Evolutionary conservation across 352 stramenopile species (phyloP).

Genomic region (Pythium pyrilobum): DNA sequence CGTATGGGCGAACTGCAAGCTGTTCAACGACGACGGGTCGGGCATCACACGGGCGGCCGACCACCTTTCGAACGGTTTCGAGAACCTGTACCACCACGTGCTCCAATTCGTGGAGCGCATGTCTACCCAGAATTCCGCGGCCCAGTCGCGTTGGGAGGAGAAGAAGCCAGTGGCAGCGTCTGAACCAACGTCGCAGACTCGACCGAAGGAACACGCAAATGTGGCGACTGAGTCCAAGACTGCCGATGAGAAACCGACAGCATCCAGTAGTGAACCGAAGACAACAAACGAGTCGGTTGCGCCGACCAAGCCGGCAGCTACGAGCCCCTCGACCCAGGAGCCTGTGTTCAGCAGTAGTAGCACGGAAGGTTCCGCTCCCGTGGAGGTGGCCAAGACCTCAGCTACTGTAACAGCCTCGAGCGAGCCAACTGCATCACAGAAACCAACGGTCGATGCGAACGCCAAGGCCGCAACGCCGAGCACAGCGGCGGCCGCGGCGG

Average conservation of each 20-base stretch:
- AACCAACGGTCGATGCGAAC: no score
- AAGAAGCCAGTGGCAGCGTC: not conserved
- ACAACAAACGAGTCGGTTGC: not conserved
- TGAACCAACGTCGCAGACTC: no score
- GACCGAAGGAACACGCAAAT: no score
- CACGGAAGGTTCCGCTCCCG: no score
- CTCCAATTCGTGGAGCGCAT: conserved; percentile 21
- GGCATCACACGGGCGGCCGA: conserved; percentile 71
- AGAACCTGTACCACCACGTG: conserved; percentile 48
- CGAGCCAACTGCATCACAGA: no score
- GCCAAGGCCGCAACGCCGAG: no score
- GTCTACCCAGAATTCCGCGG: not conserved
- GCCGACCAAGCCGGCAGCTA: not conserved
- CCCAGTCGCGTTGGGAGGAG: not conserved
- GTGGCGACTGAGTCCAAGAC: no score
- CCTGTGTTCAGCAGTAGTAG: no score
- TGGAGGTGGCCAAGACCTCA: no score
- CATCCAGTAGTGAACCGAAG: not conserved
- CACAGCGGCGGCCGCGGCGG: no score
- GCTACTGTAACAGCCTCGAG: no score
- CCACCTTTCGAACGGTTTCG: conserved; percentile 58
- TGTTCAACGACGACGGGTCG: conserved; percentile 82
- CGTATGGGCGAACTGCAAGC: conserved; percentile 80
- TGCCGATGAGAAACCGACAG: not conserved
- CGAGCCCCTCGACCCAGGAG: not conserved